Evolutionary conservation across 2,329 filamentous ascomycete species (phyloP).

Genomic region (Lojkania enalia): DNA sequence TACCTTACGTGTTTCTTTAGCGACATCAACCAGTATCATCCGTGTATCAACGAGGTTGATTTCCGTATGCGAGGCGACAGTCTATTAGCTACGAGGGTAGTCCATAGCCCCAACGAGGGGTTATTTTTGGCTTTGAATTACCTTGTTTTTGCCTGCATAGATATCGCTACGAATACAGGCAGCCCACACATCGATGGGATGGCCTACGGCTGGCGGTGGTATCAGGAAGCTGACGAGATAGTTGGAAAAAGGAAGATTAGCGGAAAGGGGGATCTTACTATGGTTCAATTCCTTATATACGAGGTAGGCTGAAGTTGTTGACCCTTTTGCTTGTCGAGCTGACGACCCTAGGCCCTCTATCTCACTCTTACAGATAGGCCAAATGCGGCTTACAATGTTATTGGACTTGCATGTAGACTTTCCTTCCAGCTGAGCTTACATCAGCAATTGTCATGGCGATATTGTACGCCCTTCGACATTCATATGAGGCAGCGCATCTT

Average conservation of each 20-base stretch:
- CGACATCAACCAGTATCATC: slow-evolving; percentile 29
- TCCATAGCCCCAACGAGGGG: slow-evolving; percentile 20
- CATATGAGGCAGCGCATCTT: slow-evolving; percentile 33
- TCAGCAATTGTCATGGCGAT: slow-evolving; percentile 27
- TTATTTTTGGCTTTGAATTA: slow-evolving; percentile 37
- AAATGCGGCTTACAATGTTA: slow-evolving; percentile 33
- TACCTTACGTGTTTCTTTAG: slow-evolving; percentile 34
- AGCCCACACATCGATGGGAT: slow-evolving; percentile 9
- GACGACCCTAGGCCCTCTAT: slow-evolving; percentile 30
- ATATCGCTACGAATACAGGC: slow-evolving; percentile 17
- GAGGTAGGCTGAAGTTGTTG: slow-evolving; percentile 21
- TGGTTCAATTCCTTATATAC: slow-evolving; percentile 34
- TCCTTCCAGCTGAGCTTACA: slow-evolving; percentile 35
- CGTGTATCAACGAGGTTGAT: slow-evolving; percentile 34
- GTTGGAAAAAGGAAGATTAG: slow-evolving; percentile 29
- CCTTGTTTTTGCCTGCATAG: slow-evolving; percentile 30
- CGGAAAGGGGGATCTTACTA: slow-evolving; percentile 23
- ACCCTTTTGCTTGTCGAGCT: slow-evolving; percentile 3
- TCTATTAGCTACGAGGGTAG: slow-evolving; percentile 23
- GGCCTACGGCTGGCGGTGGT: slow-evolving; percentile 36
- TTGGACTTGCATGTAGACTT: slow-evolving; percentile 32
- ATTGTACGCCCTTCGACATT: slow-evolving; percentile 17
- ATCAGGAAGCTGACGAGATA: slow-evolving; percentile 30
- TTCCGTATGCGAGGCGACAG: slow-evolving; percentile 28
- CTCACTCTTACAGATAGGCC: slow-evolving; percentile 29